A percentile compares a stretch with the other conserved stretches of the same genome.
Evolutionary conservation across 805 yeast species (phyloP).

Genomic region (Cyberlindnera sargentensis): DNA sequence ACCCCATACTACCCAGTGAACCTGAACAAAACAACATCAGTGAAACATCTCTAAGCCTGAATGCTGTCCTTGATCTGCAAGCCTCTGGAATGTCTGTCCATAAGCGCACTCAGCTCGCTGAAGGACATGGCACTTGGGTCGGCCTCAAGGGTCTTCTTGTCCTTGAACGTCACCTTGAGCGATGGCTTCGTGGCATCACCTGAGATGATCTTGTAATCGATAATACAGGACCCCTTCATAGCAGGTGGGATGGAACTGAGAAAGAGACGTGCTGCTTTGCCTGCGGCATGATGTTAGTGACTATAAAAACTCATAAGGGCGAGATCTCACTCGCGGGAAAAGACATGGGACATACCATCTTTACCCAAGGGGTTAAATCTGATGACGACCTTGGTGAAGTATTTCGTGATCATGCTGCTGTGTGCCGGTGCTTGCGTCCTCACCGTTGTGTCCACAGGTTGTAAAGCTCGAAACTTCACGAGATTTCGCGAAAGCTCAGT

Average conservation of each 20-base stretch:
- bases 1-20: too few species aligned
- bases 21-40: neutral
- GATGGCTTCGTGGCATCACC: slow-evolving; percentile 43
- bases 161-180: slow-evolving; percentile 75
- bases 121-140: slow-evolving; percentile 56
- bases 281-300: slow-evolving; percentile 23
- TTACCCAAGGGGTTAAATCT: slow-evolving; percentile 71
- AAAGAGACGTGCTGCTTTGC: slow-evolving; percentile 73
- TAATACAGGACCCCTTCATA: slow-evolving; percentile 50
- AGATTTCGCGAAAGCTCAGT: neutral
- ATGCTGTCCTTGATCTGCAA: slow-evolving; percentile 70
- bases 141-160: slow-evolving; percentile 60
- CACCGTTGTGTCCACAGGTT: neutral
- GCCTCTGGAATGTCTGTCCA: slow-evolving; percentile 80
- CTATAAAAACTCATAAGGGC: too few species aligned
- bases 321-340: neutral
- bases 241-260: slow-evolving; percentile 76
- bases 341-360: slow-evolving; percentile 38
- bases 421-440: neutral
- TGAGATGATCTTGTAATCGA: slow-evolving; percentile 57
- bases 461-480: neutral
- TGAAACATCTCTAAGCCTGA: slow-evolving; percentile 21
- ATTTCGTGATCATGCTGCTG: slow-evolving; percentile 74
- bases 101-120: slow-evolving; percentile 53
- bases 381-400: slow-evolving; percentile 70